Base-by-base conservation (phyloP, 2,329 filamentous ascomycete species). In the Botrytis pseudocinerea region DNA sequence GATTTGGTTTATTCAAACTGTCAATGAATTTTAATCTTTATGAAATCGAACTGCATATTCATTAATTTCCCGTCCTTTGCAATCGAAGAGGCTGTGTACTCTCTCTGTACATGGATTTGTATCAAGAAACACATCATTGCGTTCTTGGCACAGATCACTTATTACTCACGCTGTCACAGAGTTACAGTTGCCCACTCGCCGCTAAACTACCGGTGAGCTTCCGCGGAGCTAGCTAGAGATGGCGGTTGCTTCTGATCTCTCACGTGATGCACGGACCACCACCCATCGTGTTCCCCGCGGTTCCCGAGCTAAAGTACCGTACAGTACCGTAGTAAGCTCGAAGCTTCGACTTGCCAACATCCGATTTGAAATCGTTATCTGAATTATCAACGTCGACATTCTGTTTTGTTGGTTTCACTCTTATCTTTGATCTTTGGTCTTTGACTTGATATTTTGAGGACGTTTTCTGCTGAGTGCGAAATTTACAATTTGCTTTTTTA, bases 121-220 rank as follows among this genome's bases (percentile, higher is more conserved):
- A 16, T 62, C 28, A n/a, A 62, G 25, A 62, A 62, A 25, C 40
- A 35, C n/a, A 62, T 62, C 59, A 38, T 61, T 61, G 59, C 59
- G 28, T 38, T 61, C 59, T 61, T 61, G 59, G 59, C 59, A 61
- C 10, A 7, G 20, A 61, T 61, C 59, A 61, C 18, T 35, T 38
- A 35, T 35, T 35, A 35, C n/a, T 35, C 28, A 59, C 16, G 8
- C 54, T 22, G 54, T 32, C 28, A 59, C n/a, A 59, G 18, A 32
- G n/a, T 59, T 22, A 14, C 16, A 28, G 18, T 35, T 1, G 14
- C 51, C 25, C 48, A 7, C 25, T 28, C n/a, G 14, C 25, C 51
- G 8, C 38, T 38, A 61, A 16, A 35, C 16, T 32, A 22, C 28
- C 28, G 57, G 57, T 25, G n/a, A 57, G 51, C 51, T 57, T 57